A percentile compares a stretch with the other conserved stretches of the same genome.
Conservation (phyloP, 106 monocot genomes). For the Dioscorea dumetorum region DNA sequence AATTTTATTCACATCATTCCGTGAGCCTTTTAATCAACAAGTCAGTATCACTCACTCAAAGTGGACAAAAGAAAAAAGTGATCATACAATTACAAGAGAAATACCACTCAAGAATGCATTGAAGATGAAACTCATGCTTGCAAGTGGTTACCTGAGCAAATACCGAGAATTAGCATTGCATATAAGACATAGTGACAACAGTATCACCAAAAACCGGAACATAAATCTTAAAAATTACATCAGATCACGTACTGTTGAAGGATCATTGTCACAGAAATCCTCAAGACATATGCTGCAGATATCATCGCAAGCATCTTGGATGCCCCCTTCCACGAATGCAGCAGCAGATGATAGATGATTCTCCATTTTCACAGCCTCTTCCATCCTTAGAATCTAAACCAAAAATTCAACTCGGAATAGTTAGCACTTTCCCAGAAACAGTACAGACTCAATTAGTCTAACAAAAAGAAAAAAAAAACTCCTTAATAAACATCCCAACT, state of each 20-base stretch:
- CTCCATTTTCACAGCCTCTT: conserved; percentile 36
- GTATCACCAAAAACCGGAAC: not conserved
- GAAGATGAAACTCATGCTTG: conserved; percentile 58
- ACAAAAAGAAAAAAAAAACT: no score
- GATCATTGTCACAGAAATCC: conserved; percentile 39
- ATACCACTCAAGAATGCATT: conserved; percentile 66
- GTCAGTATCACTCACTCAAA: no score
- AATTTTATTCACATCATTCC: no score
- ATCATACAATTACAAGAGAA: not conserved
- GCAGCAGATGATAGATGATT: conserved; percentile 32
- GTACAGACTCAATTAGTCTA: no score
- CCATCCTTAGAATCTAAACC: not conserved
- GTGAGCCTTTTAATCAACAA: no score
- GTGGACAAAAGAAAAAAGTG: not conserved
- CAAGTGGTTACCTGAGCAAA: conserved; percentile 34
- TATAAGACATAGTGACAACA: not conserved
- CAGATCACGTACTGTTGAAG: conserved; percentile 31
- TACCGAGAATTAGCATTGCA: not conserved
- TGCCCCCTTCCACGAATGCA: conserved; percentile 50
- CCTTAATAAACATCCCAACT: no score
- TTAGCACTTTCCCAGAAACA: no score
- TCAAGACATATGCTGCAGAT: conserved; percentile 70
- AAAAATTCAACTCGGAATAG: no score
- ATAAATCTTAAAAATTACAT: not conserved
- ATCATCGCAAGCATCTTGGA: conserved; percentile 58